A percentile compares a stretch with the other conserved stretches of the same genome.
These are phyloP conservation scores for Erodium chrysanthum DNA, from an alignment of 441 rosid species.

Conservation along the genomic window DNA sequence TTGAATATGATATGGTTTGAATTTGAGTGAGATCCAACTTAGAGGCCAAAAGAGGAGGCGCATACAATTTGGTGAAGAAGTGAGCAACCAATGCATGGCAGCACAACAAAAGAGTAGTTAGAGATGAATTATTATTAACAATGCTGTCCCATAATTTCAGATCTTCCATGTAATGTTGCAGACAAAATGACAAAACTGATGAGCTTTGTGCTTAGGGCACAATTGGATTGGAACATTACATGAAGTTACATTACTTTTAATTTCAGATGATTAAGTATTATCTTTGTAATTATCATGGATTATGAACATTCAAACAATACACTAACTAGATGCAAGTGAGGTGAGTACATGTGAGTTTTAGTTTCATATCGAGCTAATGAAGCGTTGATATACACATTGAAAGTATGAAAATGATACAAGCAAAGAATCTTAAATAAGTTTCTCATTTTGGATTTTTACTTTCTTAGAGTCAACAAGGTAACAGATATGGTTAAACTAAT, in stretches of 20 bases:
- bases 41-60: background rate
- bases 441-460: background rate
- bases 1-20: conserved; percentile 2
- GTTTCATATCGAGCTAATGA: no score
- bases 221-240: no score
- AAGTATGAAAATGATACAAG: no score
- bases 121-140: conserved; percentile 5
- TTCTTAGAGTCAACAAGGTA: background rate
- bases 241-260: no score
- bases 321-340: no score
- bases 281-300: no score
- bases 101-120: conserved; percentile 14
- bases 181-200: conserved; percentile 17
- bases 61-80: conserved; percentile 16
- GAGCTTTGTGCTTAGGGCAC: background rate
- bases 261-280: no score
- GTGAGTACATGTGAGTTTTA: no score
- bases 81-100: conserved; percentile 17
- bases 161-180: background rate
- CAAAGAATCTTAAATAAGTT: background rate
- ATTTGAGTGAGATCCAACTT: conserved; percentile 15
- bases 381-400: no score
- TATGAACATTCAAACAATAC: no score
- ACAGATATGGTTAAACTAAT: background rate
- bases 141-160: conserved; percentile 2